These are phyloP conservation scores for Botrytis hyacinthi DNA, from an alignment of 2,329 filamentous ascomycete genomes.

Conservation along the genomic window DNA sequence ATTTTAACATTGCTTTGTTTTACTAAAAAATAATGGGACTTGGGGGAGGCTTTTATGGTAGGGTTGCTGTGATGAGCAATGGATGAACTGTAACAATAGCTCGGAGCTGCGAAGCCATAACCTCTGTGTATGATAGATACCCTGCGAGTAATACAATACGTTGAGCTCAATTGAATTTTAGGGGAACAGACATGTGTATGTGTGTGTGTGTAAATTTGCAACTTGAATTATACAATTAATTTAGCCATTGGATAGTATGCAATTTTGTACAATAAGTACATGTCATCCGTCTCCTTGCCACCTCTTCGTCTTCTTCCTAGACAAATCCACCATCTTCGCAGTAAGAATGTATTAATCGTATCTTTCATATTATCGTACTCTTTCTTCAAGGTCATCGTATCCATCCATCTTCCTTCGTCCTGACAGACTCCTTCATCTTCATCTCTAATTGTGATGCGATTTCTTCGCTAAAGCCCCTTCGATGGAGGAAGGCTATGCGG, in stretches of 20 bases:
- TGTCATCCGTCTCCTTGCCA: background rate
- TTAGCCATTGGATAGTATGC: background rate
- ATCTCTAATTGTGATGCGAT: background rate
- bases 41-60: background rate
- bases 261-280: background rate
- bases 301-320: background rate
- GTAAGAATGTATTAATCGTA: background rate
- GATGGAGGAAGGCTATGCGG: background rate
- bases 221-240: background rate
- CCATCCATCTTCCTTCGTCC: background rate
- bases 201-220: background rate
- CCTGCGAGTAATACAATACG: background rate
- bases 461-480: background rate
- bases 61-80: background rate
- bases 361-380: background rate
- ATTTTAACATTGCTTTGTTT: background rate
- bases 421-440: background rate
- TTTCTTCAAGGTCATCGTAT: background rate
- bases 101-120: background rate
- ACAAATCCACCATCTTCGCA: background rate
- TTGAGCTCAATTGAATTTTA: background rate
- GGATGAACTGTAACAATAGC: slow-evolving; percentile 12
- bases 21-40: background rate
- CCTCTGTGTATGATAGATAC: slow-evolving; percentile 6
- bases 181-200: background rate